phyloP scores from a whole-genome alignment of 805 yeast species.

The Zygoascus bituminiphila region DNA sequence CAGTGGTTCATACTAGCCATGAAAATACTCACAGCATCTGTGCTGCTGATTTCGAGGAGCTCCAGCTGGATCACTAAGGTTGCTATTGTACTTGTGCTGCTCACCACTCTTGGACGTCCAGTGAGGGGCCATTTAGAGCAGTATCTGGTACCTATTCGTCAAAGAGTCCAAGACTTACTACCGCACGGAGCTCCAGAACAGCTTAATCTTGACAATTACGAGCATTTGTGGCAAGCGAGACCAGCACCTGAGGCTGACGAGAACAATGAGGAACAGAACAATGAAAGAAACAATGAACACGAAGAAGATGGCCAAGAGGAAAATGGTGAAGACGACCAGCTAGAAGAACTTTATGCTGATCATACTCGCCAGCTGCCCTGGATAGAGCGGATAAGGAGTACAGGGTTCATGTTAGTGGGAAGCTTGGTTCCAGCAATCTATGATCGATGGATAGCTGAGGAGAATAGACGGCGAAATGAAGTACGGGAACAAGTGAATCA shows the following conservation, averaged over 20 bases:
- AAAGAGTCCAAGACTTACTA: neutral
- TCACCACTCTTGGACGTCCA: neutral
- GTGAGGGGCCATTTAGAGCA: neutral
- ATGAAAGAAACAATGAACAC: neutral
- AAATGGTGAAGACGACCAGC: neutral
- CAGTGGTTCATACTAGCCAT: neutral
- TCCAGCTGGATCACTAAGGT: neutral
- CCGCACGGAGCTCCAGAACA: neutral
- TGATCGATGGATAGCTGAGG: conserved; percentile 14
- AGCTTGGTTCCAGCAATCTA: conserved; percentile 15
- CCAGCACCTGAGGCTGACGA: neutral
- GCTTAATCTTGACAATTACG: neutral
- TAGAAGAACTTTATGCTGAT: neutral
- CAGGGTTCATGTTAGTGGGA: conserved; percentile 8
- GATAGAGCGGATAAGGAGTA: neutral
- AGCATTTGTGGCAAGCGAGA: neutral
- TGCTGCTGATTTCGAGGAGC: neutral
- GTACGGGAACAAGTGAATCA: neutral
- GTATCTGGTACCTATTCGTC: neutral
- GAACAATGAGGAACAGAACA: neutral
- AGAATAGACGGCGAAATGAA: conserved; percentile 1
- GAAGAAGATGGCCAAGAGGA: neutral
- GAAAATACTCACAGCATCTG: neutral
- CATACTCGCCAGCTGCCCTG: neutral
- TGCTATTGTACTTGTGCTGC: neutral